phyloP scores from a whole-genome alignment of 306 rosid genomes.

The Begonia fuchsioides region DNA sequence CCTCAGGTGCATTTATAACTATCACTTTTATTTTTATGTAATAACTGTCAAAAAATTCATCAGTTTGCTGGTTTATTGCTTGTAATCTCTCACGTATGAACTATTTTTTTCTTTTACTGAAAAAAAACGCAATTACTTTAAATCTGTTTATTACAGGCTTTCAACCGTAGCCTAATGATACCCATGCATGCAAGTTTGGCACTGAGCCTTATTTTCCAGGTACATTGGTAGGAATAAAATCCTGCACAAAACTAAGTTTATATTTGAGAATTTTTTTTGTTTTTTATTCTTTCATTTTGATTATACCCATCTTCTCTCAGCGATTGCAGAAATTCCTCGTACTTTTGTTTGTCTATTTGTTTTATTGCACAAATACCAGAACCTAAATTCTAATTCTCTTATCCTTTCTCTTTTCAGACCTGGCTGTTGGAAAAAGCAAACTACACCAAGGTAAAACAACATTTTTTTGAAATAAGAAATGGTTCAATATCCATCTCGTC shows the following conservation, averaged over 20 bases:
- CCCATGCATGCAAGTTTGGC: conserved; percentile 66
- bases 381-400: no score
- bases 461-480: neutral
- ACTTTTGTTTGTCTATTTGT: neutral
- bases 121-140: neutral
- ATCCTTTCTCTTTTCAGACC: conserved; percentile 30
- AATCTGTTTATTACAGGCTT: conserved; percentile 47
- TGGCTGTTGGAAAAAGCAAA: conserved; percentile 63
- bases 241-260: neutral
- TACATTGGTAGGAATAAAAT: conserved; percentile 13
- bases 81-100: no score
- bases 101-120: no score
- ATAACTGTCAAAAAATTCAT: no score
- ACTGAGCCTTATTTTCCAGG: conserved; percentile 64
- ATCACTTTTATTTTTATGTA: no score
- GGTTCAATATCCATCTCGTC: no score
- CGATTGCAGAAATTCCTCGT: neutral
- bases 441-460: conserved; percentile 57
- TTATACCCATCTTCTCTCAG: neutral
- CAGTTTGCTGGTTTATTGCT: no score
- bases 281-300: neutral
- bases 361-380: neutral
- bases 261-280: neutral
- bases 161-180: conserved; percentile 61
- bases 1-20: conserved; percentile 46